These are phyloP conservation scores for Onygenales sp. DNA, from an alignment of 2,329 filamentous ascomycete species.

Conservation along the genomic window DNA sequence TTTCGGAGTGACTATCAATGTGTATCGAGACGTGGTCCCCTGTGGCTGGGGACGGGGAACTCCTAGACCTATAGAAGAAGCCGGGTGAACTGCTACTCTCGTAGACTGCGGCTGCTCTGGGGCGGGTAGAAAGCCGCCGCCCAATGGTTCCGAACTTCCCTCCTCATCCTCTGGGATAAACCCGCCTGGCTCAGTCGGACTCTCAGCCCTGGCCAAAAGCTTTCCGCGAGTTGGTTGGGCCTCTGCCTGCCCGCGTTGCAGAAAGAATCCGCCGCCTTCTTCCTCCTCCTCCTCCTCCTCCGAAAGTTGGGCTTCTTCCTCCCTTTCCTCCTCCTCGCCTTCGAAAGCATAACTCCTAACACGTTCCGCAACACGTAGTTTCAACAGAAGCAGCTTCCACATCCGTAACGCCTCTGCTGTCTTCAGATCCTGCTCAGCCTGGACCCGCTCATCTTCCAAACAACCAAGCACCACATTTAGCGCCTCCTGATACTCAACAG, in stretches of 20 bases:
- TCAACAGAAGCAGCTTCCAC: slow-evolving; percentile 53
- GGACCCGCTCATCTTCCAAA: slow-evolving; percentile 55
- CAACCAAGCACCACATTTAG: slow-evolving; percentile 59
- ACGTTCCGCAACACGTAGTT: slow-evolving; percentile 60
- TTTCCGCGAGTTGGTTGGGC: not conserved
- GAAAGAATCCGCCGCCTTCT: slow-evolving; percentile 32
- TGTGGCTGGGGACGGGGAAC: not conserved
- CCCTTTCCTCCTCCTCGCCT: slow-evolving; percentile 26
- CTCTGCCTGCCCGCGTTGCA: slow-evolving; percentile 14
- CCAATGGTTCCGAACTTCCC: not conserved
- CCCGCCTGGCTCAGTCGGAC: not conserved
- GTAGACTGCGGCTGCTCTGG: not conserved
- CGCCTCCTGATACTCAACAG: slow-evolving; percentile 61
- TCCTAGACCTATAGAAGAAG: not conserved
- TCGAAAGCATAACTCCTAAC: slow-evolving; percentile 50
- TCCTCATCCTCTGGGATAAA: slow-evolving; percentile 18
- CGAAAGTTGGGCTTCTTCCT: slow-evolving; percentile 23
- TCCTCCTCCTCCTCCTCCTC: slow-evolving; percentile 21
- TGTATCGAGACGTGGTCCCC: not conserved
- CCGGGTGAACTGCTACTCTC: not conserved
- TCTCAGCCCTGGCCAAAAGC: slow-evolving; percentile 11
- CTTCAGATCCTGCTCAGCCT: slow-evolving; percentile 50
- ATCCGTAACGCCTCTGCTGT: slow-evolving; percentile 41
- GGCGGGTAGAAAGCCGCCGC: slow-evolving; percentile 13
- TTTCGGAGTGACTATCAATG: not conserved